Percentiles rank a stretch among this genome's conserved stretches.
phyloP scores from a whole-genome alignment of 345 rosid species.

The Brassica cretica region DNA sequence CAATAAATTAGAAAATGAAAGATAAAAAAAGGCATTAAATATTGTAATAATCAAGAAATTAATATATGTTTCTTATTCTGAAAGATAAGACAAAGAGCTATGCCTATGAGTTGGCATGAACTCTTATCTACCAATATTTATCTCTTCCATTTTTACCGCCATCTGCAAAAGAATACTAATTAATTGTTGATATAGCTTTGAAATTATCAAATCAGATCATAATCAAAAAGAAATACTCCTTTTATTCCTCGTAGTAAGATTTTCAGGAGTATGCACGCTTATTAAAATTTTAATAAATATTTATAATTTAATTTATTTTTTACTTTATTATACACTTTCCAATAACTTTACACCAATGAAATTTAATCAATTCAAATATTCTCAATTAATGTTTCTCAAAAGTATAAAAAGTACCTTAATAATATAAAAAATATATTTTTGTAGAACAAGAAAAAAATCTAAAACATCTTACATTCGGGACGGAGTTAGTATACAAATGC shows the following conservation, averaged over 20 bases:
- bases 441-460: no score
- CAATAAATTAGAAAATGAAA: background rate
- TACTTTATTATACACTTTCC: no score
- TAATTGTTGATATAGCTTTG: background rate
- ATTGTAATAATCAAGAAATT: background rate
- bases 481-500: background rate
- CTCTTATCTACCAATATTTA: background rate
- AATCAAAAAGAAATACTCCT: background rate
- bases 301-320: no score
- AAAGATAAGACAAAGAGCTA: background rate
- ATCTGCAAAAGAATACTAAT: background rate
- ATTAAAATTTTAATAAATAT: no score
- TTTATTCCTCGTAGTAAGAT: no score
- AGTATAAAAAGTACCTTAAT: no score
- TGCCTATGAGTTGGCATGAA: background rate
- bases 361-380: no score
- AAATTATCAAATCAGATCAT: background rate
- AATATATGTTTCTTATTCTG: background rate
- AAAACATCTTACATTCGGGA: no score
- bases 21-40: background rate
- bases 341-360: no score
- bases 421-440: no score
- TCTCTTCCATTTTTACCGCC: background rate
- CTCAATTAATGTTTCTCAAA: no score
- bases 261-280: no score